These are phyloP conservation scores for Suaeda aralocaspica DNA, from an alignment of 148 eudicot genomes.

Conservation along the genomic window DNA sequence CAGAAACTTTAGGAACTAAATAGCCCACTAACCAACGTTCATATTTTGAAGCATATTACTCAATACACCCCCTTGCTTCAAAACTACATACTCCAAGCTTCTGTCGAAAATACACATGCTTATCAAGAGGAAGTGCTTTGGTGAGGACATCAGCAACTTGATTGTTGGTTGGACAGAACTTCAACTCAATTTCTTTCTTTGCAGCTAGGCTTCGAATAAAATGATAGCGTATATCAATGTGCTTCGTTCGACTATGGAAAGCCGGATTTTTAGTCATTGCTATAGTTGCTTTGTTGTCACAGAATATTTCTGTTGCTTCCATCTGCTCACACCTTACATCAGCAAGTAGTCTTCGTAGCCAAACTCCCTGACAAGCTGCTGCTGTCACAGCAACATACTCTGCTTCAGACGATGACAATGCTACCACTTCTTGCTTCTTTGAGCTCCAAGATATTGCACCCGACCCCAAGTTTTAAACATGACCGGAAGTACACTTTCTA, in stretches of 20 bases:
- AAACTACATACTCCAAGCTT: constrained; percentile 9
- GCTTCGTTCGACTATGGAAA: constrained; percentile 22
- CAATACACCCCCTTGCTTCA: constrained; percentile 5
- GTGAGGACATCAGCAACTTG: not conserved
- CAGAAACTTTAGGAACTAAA: no score
- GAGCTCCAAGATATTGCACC: no score
- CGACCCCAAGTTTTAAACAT: no score
- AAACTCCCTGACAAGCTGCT: not conserved
- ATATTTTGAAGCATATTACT: no score
- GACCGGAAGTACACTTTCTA: no score
- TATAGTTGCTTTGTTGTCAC: constrained; percentile 21
- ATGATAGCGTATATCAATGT: constrained; percentile 18
- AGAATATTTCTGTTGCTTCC: constrained; percentile 8
- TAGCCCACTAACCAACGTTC: no score
- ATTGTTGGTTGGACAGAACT: not conserved
- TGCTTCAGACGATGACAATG: not conserved
- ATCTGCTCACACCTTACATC: constrained; percentile 7
- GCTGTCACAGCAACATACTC: no score
- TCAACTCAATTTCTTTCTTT: not conserved
- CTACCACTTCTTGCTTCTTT: no score
- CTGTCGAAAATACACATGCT: not conserved
- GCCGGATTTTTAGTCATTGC: constrained; percentile 18
- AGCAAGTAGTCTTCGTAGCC: not conserved
- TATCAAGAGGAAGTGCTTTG: not conserved
- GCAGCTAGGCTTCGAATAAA: constrained; percentile 6